Conservation (phyloP, 345 rosid genomes). For the Citrus unshiu region DNA sequence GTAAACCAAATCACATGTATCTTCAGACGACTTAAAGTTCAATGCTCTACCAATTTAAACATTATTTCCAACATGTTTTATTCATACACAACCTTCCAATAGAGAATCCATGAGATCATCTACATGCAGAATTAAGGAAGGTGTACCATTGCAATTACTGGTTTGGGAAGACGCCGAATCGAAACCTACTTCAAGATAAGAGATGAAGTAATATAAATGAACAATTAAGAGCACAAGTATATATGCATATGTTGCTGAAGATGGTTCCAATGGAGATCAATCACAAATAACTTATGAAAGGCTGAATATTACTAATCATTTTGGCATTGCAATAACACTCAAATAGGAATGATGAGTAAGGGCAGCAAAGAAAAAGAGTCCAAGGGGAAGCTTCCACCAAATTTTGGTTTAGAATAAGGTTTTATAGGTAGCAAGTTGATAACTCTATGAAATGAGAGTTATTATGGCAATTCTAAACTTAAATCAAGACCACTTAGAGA, state of each 20-base stretch:
- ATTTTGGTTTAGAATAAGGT: not conserved
- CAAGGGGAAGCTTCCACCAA: not conserved
- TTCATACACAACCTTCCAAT: not conserved
- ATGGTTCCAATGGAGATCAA: not conserved
- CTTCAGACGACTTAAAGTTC: not conserved
- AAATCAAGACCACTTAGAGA: too few species aligned
- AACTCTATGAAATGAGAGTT: too few species aligned
- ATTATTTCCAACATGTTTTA: not conserved
- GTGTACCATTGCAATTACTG: constrained; percentile 87
- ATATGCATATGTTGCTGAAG: not conserved
- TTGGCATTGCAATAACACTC: not conserved
- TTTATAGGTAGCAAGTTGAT: not conserved
- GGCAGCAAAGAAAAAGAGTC: not conserved
- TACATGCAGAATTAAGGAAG: constrained; percentile 1
- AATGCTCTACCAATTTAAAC: not conserved
- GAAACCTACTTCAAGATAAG: constrained; percentile 47
- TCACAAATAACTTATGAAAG: not conserved
- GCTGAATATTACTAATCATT: not conserved
- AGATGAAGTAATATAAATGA: not conserved
- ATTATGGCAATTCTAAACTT: too few species aligned
- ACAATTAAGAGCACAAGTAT: not conserved
- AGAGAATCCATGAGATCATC: not conserved
- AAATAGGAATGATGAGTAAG: not conserved
- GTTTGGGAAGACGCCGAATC: constrained; percentile 88
- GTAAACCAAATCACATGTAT: not conserved